Base-by-base conservation (phyloP, 2,329 filamentous ascomycete genomes). In the Aspergillus felis region DNA sequence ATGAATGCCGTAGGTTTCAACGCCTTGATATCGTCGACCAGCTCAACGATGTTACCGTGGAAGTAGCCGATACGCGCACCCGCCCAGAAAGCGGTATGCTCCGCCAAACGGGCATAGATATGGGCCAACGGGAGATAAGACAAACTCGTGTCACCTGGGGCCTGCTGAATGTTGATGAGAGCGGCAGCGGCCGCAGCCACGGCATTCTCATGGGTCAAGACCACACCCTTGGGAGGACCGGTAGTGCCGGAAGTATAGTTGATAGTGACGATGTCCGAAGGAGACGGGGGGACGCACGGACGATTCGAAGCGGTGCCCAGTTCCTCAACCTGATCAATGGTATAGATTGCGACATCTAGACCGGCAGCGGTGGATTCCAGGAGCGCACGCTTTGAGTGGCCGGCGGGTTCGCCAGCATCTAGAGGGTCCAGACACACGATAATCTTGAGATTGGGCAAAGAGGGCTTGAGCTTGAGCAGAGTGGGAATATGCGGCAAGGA, bases 101-200 rank as follows among this genome's bases (percentile, higher is more conserved):
- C 94, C 44, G 87, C 81, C 64, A 97, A 81, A 55, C 94, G 88
- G 63, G 92, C 90, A 74, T 91, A 97, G 67, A 99, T 97, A 72
- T 99, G 94, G 9, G 94, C 94, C 42, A 97, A 79, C 0, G 94
- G 94, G 53, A 99, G 83, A 76, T 97, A 99, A 0, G 93, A 97
- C 57, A 91, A 84, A 64, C 88, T 81, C 3, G 87, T 78, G 64
- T 94, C 89, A 56, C 84, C 80, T 12, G 79, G 78, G 12, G 78
- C 78, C 57, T 79, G 77, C n/a, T 72, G 70, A 46, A 78, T 69
- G 17, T 84, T 79, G 41, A 84, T 75, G 57, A 90, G 81, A 51
- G 83, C 84, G 20, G 82, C 78, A 12, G 86, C 81, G 47, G 89
- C 82, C 42, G 87, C 91, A 12, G 92, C 85, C 7, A 96, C 84